Conservation (phyloP, 176 grass and related monocot species). For the Triticum urartu region DNA sequence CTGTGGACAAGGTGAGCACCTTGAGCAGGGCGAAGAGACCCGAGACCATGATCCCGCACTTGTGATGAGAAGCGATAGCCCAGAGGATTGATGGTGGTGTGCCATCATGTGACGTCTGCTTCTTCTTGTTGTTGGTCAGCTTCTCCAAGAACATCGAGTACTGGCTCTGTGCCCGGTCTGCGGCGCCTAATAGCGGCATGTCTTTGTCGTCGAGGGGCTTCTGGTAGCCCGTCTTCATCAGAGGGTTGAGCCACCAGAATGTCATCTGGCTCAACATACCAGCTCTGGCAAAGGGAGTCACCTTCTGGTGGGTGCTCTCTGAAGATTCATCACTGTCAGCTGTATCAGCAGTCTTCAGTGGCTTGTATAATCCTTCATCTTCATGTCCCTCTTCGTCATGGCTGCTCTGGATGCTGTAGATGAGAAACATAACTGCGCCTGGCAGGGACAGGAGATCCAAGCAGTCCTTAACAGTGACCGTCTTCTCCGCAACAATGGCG, state of each 20-base stretch:
- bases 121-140: slow-evolving; percentile 33
- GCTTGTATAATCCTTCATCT: slow-evolving; percentile 50
- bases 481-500: slow-evolving; percentile 36
- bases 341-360: slow-evolving; percentile 31
- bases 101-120: neutral
- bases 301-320: neutral
- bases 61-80: slow-evolving; percentile 68
- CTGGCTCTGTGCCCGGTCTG: slow-evolving; percentile 52
- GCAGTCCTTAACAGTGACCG: slow-evolving; percentile 20
- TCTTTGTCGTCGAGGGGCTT: slow-evolving; percentile 82
- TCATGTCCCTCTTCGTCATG: neutral
- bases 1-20: slow-evolving; percentile 59
- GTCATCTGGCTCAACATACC: slow-evolving; percentile 62
- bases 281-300: slow-evolving; percentile 60
- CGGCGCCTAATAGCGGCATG: slow-evolving; percentile 51
- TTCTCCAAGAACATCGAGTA: slow-evolving; percentile 57
- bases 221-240: slow-evolving; percentile 78
- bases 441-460: slow-evolving; percentile 60
- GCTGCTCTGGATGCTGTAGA: slow-evolving; percentile 29
- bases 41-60: slow-evolving; percentile 55
- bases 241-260: slow-evolving; percentile 88
- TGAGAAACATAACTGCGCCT: slow-evolving; percentile 38
- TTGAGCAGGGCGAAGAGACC: slow-evolving; percentile 79
- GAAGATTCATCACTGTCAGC: slow-evolving; percentile 12
- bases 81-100: slow-evolving; percentile 48